These are phyloP conservation scores for Acidiella bohemica DNA, from an alignment of 495 filamentous ascomycete genomes.

Conservation along the genomic window DNA sequence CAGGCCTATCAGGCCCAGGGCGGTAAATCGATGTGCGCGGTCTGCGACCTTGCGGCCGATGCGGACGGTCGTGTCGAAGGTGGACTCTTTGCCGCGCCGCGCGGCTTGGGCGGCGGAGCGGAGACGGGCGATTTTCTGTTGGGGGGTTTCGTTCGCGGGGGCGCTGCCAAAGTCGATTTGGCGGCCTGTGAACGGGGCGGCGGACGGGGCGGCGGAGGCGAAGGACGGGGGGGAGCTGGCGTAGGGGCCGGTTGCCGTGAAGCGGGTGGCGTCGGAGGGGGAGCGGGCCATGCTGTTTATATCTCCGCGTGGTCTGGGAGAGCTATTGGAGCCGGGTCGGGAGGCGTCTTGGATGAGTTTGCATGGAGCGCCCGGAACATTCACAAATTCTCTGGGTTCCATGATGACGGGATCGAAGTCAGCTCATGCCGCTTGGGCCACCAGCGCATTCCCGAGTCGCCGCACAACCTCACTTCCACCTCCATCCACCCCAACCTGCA, in stretches of 20 bases:
- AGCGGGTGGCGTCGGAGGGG: conserved; percentile 84
- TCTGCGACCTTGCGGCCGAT: conserved; percentile 64
- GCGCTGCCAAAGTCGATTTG: conserved; percentile 15
- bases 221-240: conserved; percentile 52
- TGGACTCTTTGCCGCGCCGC: conserved; percentile 47
- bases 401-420: conserved; percentile 7
- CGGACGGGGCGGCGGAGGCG: conserved; percentile 19
- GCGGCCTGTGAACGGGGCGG: neutral
- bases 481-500: no score
- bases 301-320: no score
- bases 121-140: conserved; percentile 77
- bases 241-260: conserved; percentile 85
- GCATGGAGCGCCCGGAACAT: no score
- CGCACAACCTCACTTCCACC: neutral
- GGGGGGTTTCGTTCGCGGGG: conserved; percentile 55
- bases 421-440: neutral
- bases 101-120: conserved; percentile 64
- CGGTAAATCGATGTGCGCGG: conserved; percentile 64
- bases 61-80: conserved; percentile 56
- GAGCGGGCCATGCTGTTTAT: conserved; percentile 69
- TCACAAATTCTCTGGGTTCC: neutral
- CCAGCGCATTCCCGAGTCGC: neutral
- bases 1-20: conserved; percentile 59
- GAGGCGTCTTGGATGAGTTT: no score
- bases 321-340: no score